Evolutionary conservation across 2,329 filamentous ascomycete genomes (phyloP), one percentile per base, ranked within the genome.

Genomic region (Setomelanomma holmii): DNA sequence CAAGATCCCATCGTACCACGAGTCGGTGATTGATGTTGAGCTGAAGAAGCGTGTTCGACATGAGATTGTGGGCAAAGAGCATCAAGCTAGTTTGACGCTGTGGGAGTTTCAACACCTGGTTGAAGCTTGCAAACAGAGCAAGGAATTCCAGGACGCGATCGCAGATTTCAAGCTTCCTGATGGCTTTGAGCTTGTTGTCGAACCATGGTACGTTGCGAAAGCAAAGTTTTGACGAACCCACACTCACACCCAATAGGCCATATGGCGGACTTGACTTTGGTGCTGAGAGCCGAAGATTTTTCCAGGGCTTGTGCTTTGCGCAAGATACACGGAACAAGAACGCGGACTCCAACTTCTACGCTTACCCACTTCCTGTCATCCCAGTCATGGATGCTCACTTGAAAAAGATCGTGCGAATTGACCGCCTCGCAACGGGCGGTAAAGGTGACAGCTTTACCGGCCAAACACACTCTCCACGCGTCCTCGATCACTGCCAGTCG

Each of bases 271-370:
- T 79, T 10, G 79, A 82, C 43, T 60, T 71, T 6, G 76, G 72
- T 1, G 78, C 81, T 17, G 76, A 80, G 23, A 78, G 78, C 41
- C 66, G 72, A 21, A 77, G 82, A 40, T 84, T 80, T 61, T 82
- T 84, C 63, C 82, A 84, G 64, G 79, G 79, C 1, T 66, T 85
- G 4, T 82, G 80, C 60, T 84, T 84, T 57, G 82, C 81, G 0
- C 75, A 76, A 53, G 78, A 81, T 44, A 77, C 67, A 5, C 66
- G 72, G 40, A 78, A 66, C 49, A 75, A 76, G 12, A 83, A 83
- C 43, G 54, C 67, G 3, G 74, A 76, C 50, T 72, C 72, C 14
- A 76, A 76, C 49, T 75, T 73, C 49, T 76, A 76, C 54, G 70
- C 71, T n/a, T 76, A 73, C 39, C 74, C 74, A 5, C 51, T 76